Evolutionary conservation across 345 rosid species (phyloP).

Genomic region (Eucalyptus marginata): DNA sequence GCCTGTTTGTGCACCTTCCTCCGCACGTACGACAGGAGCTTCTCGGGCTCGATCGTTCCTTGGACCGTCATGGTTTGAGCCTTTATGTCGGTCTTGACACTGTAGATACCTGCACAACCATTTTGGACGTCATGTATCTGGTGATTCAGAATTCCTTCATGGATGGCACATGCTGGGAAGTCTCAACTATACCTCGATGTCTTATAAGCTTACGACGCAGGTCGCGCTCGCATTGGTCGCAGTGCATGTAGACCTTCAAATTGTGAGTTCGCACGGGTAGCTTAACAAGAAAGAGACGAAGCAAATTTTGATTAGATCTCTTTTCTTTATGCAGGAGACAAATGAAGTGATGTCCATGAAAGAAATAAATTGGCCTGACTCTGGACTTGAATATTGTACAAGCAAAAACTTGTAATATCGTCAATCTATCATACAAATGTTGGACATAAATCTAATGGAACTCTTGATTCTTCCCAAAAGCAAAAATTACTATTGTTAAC

Average conservation of each 20-base stretch:
- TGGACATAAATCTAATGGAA: background rate
- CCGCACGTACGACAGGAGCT: constrained; percentile 32
- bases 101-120: constrained; percentile 36
- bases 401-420: background rate
- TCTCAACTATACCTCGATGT: constrained; percentile 37
- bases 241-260: constrained; percentile 65
- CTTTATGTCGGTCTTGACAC: constrained; percentile 52
- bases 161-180: background rate
- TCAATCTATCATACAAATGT: background rate
- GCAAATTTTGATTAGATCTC: background rate
- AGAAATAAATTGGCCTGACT: background rate
- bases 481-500: background rate
- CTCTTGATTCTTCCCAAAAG: background rate
- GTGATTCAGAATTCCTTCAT: background rate
- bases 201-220: constrained; percentile 37
- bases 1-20: constrained; percentile 61
- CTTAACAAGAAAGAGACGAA: constrained; percentile 9
- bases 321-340: background rate
- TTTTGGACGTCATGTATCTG: background rate
- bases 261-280: constrained; percentile 24
- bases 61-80: constrained; percentile 57
- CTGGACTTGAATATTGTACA: background rate
- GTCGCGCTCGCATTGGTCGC: constrained; percentile 60
- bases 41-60: constrained; percentile 51
- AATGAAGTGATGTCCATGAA: background rate